These are phyloP conservation scores for Trichoderma hamatum DNA, from an alignment of 2,329 filamentous ascomycete species.

Conservation along the genomic window DNA sequence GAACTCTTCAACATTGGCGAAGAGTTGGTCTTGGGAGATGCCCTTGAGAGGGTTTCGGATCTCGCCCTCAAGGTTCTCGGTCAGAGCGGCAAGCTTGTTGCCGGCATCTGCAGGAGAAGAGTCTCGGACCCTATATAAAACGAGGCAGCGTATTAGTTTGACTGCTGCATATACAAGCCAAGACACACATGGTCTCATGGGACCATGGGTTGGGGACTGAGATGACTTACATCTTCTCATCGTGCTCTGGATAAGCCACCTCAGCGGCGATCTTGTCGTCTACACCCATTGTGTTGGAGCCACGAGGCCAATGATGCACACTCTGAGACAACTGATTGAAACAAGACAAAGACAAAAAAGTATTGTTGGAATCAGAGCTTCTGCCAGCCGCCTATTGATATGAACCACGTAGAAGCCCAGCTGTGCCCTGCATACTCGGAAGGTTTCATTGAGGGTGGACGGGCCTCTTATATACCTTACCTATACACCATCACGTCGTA, in stretches of 20 bases:
- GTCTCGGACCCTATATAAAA: background rate
- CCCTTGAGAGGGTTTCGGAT: constrained; percentile 54
- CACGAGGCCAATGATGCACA: constrained; percentile 12
- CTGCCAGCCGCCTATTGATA: constrained; percentile 3
- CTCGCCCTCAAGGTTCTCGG: constrained; percentile 36
- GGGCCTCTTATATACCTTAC: constrained; percentile 16
- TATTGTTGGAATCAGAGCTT: background rate
- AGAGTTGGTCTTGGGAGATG: constrained; percentile 54
- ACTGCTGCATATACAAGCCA: background rate
- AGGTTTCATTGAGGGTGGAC: constrained; percentile 13
- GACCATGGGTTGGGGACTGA: background rate
- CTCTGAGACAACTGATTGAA: constrained; percentile 5
- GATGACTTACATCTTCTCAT: constrained; percentile 24
- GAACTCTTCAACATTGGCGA: constrained; percentile 58
- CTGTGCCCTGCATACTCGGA: constrained; percentile 11
- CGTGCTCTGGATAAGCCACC: constrained; percentile 16
- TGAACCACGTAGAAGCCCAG: background rate
- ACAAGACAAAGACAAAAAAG: background rate
- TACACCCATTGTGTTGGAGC: constrained; percentile 14
- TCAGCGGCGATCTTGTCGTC: constrained; percentile 23
- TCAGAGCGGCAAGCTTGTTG: constrained; percentile 9
- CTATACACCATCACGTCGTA: constrained; percentile 2
- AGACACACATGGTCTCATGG: background rate
- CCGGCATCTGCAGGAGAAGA: constrained; percentile 1
- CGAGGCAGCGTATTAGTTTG: background rate